Evolutionary conservation across 202 grass and related monocot genomes (phyloP), one percentile per base, ranked within the genome.

Genomic region (Dendrocalamus latiflorus): DNA sequence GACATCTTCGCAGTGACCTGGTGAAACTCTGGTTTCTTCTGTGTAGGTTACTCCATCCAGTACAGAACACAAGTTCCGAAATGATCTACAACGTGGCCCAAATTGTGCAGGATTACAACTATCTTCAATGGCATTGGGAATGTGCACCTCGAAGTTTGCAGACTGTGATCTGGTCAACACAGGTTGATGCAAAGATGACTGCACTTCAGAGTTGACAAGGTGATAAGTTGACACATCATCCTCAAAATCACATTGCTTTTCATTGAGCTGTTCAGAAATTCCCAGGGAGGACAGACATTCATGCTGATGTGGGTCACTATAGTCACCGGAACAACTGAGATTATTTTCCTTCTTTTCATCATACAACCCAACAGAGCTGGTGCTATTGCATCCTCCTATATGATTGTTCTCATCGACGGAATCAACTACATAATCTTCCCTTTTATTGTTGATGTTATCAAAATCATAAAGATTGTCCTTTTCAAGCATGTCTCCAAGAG

Each of bases 271-370:
- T 25, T 79, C 75, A 36, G 38, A 20, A 53, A 21, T 65, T 16
- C 36, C 77, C 68, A 70, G 74, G 62, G 77, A 87, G 48, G 80
- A 87, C 48, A 76, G 26, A 20, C 30, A 69, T 25, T 61, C 39
- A 53, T 70, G 70, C 28, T 70, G 49, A 66, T 68, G 37, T 51
- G 70, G 13, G 41, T 60, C 59, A 67, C 3, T 60, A 15, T 24
- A 59, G 62, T 68, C 60, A 67, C n/a, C 1, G 8, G 8, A 66
- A 50, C 20, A 6, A 21, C 44, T 60, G 65, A 34, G 20, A 26
- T 3, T 17, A 20, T 63, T 59, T 47, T 71, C 48, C 53, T 75
- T 22, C n/a, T 45, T 45, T 20, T 80, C n/a, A 22, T 56, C 18
- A 22, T 22, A 56, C 53, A 56, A 22, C n/a, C 18, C 53, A 56